phyloP scores from a whole-genome alignment of 176 grass and related monocot species.

The Canna indica region DNA sequence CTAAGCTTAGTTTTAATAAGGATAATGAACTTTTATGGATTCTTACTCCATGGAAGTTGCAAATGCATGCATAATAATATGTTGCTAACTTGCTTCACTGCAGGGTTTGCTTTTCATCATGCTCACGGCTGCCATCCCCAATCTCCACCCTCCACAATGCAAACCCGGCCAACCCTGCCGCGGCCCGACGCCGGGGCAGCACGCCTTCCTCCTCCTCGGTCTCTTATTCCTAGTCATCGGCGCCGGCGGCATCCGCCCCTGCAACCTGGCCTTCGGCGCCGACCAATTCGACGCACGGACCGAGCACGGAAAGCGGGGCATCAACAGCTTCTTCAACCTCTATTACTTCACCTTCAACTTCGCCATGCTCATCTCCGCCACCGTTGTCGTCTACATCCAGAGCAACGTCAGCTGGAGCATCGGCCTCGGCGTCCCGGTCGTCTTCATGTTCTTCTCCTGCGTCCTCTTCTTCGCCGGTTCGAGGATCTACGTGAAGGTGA shows the following conservation, averaged over 20 bases:
- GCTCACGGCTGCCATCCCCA: conserved; percentile 41
- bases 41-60: too few relatives aligned
- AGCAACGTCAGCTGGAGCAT: conserved; percentile 54
- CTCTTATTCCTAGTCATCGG: conserved; percentile 44
- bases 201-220: conserved; percentile 29
- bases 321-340: conserved; percentile 81
- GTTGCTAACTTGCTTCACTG: neutral
- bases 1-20: too few relatives aligned
- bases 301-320: conserved; percentile 36
- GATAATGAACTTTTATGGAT: too few relatives aligned
- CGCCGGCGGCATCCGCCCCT: conserved; percentile 64
- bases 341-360: conserved; percentile 76
- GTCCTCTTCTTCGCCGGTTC: conserved; percentile 47
- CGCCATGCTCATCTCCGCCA: conserved; percentile 39
- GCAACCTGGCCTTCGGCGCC: conserved; percentile 62
- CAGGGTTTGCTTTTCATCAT: conserved; percentile 61
- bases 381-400: conserved; percentile 65
- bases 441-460: conserved; percentile 41
- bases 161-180: neutral
- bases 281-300: conserved; percentile 61
- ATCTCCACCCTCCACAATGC: conserved; percentile 40
- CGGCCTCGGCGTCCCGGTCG: conserved; percentile 48
- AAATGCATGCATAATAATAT: too few relatives aligned
- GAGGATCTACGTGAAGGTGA: conserved; percentile 38
- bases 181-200: conserved; percentile 24